These are phyloP conservation scores for Cystobasidium onofrii DNA, from an alignment of 768 basidiomycete genomes.

Conservation along the genomic window DNA sequence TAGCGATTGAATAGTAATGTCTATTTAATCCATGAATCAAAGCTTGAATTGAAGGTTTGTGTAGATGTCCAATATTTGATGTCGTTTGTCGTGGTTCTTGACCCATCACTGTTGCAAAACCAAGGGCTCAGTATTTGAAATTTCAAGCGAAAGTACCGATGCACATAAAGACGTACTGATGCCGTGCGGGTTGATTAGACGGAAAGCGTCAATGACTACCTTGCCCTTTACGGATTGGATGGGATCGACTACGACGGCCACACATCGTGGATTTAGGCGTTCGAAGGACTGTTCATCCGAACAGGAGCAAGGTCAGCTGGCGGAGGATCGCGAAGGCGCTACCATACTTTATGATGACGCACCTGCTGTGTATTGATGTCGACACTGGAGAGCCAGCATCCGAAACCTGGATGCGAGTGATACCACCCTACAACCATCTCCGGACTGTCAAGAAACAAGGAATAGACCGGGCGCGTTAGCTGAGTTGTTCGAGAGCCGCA, in stretches of 20 bases:
- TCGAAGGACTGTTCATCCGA: slow-evolving; percentile 71
- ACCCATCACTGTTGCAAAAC: slow-evolving; percentile 56
- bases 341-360: slow-evolving; percentile 37
- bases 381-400: slow-evolving; percentile 97
- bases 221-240: slow-evolving; percentile 96
- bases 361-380: slow-evolving; percentile 99
- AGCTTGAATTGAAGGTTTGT: slow-evolving; percentile 91
- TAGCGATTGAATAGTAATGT: slow-evolving; percentile 95
- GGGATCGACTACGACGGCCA: slow-evolving; percentile 95
- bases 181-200: slow-evolving; percentile 83
- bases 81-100: slow-evolving; percentile 95
- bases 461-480: slow-evolving; percentile 7
- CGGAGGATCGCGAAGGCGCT: too few species aligned
- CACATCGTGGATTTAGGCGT: slow-evolving; percentile 80
- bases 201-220: slow-evolving; percentile 98
- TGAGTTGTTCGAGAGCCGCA: too few species aligned
- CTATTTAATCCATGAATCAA: slow-evolving; percentile 88
- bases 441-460: slow-evolving; percentile 52
- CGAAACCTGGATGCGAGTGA: slow-evolving; percentile 98
- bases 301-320: too few species aligned
- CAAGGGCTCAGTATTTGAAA: background rate
- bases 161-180: slow-evolving; percentile 47
- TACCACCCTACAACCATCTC: slow-evolving; percentile 99
- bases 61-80: slow-evolving; percentile 95
- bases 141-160: too few species aligned